A percentile compares a stretch with the other conserved stretches of the same genome.
Conservation (phyloP, 2,329 filamentous ascomycete species). For the Podosphaera xanthii region DNA sequence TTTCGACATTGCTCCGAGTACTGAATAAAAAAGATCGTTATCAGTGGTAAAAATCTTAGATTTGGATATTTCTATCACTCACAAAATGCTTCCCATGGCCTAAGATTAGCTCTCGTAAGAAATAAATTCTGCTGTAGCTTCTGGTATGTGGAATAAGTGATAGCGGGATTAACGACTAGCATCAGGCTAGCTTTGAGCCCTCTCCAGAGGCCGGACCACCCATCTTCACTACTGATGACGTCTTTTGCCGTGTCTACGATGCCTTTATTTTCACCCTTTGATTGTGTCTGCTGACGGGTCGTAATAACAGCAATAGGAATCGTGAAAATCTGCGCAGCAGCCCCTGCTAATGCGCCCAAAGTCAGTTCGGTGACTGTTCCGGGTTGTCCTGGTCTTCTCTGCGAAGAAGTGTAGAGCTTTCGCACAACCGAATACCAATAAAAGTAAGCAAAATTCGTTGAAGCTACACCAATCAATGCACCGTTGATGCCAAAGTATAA, state of each 20-base stretch:
- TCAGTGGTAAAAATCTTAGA: background rate
- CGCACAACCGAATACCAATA: constrained; percentile 94
- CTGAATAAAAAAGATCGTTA: constrained; percentile 22
- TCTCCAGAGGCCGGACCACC: constrained; percentile 73
- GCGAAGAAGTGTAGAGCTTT: constrained; percentile 46
- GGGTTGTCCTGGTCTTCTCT: constrained; percentile 36
- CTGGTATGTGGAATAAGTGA: constrained; percentile 95
- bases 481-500: constrained; percentile 80
- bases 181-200: constrained; percentile 90
- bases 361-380: constrained; percentile 64
- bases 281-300: constrained; percentile 84
- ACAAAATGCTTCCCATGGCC: constrained; percentile 80
- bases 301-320: constrained; percentile 92
- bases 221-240: constrained; percentile 77
- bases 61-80: constrained; percentile 20
- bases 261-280: constrained; percentile 62
- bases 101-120: constrained; percentile 51
- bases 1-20: constrained; percentile 84
- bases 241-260: constrained; percentile 72
- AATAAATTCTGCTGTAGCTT: constrained; percentile 58
- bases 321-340: constrained; percentile 82
- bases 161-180: constrained; percentile 84
- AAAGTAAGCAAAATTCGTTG: constrained; percentile 97
- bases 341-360: constrained; percentile 70
- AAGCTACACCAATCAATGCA: constrained; percentile 73